Percentiles rank a stretch among this genome's conserved stretches.
phyloP scores from a whole-genome alignment of 1,284 basidiomycete species.

The Malassezia equina region DNA sequence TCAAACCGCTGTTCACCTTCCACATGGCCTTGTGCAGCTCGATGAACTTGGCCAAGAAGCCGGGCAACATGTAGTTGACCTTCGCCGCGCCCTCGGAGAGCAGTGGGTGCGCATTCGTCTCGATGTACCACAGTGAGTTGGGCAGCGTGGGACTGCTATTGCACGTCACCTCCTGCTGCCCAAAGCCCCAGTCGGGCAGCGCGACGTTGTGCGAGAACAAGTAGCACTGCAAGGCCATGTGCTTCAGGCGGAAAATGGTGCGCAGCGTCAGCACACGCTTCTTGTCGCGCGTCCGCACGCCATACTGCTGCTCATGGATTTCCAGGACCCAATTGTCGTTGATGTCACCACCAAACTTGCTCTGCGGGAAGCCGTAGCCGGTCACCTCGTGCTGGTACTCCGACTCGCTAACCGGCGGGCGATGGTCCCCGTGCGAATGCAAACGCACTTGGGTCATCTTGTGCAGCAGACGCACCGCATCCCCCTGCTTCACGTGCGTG shows the following conservation, averaged over 20 bases:
- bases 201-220: slow-evolving; percentile 96
- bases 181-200: slow-evolving; percentile 91
- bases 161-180: slow-evolving; percentile 94
- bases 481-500: slow-evolving; percentile 59
- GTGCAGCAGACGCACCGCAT: slow-evolving; percentile 75
- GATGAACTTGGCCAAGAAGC: slow-evolving; percentile 78
- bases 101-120: slow-evolving; percentile 66
- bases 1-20: slow-evolving; percentile 90
- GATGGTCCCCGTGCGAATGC: slow-evolving; percentile 77
- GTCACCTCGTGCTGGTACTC: slow-evolving; percentile 99
- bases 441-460: slow-evolving; percentile 70
- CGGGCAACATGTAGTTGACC: slow-evolving; percentile 68
- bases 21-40: slow-evolving; percentile 95
- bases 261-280: slow-evolving; percentile 61
- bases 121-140: slow-evolving; percentile 90
- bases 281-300: slow-evolving; percentile 52
- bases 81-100: slow-evolving; percentile 14
- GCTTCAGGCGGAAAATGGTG: slow-evolving; percentile 73
- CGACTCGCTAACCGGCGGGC: slow-evolving; percentile 91
- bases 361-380: slow-evolving; percentile 60
- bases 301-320: slow-evolving; percentile 56
- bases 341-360: slow-evolving; percentile 58
- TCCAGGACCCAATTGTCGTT: slow-evolving; percentile 95
- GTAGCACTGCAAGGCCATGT: slow-evolving; percentile 82
- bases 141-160: slow-evolving; percentile 85